Base-by-base conservation (phyloP, 106 monocot genomes). In the Allium cepa region DNA sequence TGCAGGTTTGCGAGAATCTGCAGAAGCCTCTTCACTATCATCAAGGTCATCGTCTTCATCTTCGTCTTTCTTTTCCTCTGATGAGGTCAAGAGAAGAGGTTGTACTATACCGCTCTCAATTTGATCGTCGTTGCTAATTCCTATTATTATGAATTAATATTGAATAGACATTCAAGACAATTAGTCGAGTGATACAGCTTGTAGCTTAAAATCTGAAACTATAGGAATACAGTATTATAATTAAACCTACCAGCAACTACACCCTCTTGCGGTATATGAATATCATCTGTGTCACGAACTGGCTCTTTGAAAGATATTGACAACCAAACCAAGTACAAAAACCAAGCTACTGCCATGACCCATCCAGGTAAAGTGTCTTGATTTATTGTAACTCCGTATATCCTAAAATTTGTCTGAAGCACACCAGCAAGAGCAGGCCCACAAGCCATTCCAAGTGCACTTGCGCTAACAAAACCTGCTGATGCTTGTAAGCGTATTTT, bases 371-470 rank as follows among this genome's bases (percentile, higher is more conserved):
- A 73, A 16, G 99, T 99, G 59, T 72, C 73, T 82, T 78, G 79
- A 73, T 93, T 99, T 63, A 99, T 79, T 64, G 92, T 85, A 17
- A 99, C 0, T 49, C 66, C 71, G 74, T 65, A 85, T 51, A 92
- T 71, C 79, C 90, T 99, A 75, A 99, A 90, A 59, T 93, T 80
- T 72, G 78, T 79, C 72, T 93, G 92, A 60, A 99, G 93, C 62
- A 99, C 76, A 22, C 92, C 93, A 78, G 99, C 99, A 71, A 99
- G 79, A 13, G 84, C 99, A 77, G 99, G 99, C 65, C 99, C 99
- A 83, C 90, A 93, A 71, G 99, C 99, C 99, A 99, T 99, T 75
- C 99, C 99, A 72, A 99, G 92, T 69, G 99, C 99, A 87, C 92
- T 93, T 15, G 99, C 90, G 74, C 89, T 93, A 63, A 99, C 99